Evolutionary conservation across 495 filamentous ascomycete species (phyloP).

Genomic region (Penicillium alfredii): DNA sequence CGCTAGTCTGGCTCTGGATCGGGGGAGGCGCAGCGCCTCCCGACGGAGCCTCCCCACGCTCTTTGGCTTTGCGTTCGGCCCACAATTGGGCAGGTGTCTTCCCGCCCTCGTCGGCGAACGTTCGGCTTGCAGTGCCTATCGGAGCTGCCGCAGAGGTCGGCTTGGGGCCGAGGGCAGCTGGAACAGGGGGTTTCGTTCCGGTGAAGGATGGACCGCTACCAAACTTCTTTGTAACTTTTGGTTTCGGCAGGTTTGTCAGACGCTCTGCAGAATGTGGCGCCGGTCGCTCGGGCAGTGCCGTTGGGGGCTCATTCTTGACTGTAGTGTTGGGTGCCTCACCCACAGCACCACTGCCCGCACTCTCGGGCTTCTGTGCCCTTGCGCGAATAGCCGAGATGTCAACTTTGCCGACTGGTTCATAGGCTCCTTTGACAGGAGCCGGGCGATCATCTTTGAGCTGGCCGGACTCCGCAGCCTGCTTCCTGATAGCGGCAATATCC

Average conservation of each 20-base stretch:
- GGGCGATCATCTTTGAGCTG: constrained; percentile 65
- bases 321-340: constrained; percentile 24
- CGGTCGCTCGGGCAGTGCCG: constrained; percentile 60
- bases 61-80: constrained; percentile 90
- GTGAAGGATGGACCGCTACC: constrained; percentile 61
- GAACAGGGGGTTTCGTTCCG: constrained; percentile 83
- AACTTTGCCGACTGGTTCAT: constrained; percentile 89
- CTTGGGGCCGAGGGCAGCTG: constrained; percentile 53
- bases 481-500: constrained; percentile 83
- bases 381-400: constrained; percentile 91
- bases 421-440: constrained; percentile 77
- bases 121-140: constrained; percentile 76
- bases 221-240: constrained; percentile 87
- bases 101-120: constrained; percentile 88
- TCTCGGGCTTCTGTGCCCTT: constrained; percentile 60
- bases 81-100: constrained; percentile 96
- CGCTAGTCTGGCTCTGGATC: constrained; percentile 61
- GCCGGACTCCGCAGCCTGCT: constrained; percentile 64
- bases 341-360: constrained; percentile 36
- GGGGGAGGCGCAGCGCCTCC: constrained; percentile 40
- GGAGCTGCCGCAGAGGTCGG: constrained; percentile 47
- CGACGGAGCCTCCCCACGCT: constrained; percentile 51
- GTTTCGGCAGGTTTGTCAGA: constrained; percentile 83
- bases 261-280: constrained; percentile 67
- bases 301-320: constrained; percentile 37